Base-by-base conservation (phyloP, 305 asterid genomes). In the Fraxinus sp. region DNA sequence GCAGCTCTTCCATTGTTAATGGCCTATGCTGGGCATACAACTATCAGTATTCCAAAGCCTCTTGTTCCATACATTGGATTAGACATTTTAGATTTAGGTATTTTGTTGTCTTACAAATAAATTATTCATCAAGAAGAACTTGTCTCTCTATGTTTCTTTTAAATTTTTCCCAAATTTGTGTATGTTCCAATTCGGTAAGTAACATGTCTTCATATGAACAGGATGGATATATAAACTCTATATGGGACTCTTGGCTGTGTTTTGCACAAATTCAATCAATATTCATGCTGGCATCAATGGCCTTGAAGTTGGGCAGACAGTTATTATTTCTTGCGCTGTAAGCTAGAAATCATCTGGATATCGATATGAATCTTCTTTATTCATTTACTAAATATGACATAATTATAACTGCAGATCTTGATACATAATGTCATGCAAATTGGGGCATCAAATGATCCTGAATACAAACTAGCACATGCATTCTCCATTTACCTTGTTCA, bases 271-370 rank as follows among this genome's bases (percentile, higher is more conserved):
- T 82, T 93, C 98, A 0, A 95, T 95, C 75, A 95, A 95, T 86
- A 95, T 95, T 81, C 98, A 95, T 83, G 98, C 98, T 6, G 98
- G 98, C 57, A 84, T 95, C 83, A 95, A 95, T 85, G 98, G 98
- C 87, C 98, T 95, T 83, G 98, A 95, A 91, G 98, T 95, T 84
- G 98, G 98, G 83, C 98, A 95, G 85, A 95, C 98, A 52, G 92
- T 92, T 66, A 92, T 95, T 71, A 95, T 95, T 22, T 91, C 98
- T 46, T 91, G 91, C 79, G 98, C 97, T 62, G 98, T 95, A 93
- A 91, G 98, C 16, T 66, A 30, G 26, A 68, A 52, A 28, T 70
- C 9, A 44, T 82, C n/a, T 71, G 39, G 7, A 7, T 79, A 80
- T 28, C 68, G 14, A 39, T 68, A 41, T 26, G 18, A 55, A 30